A percentile compares a stretch with the other conserved stretches of the same genome.
These are phyloP conservation scores for Melocanna baccifera DNA, from an alignment of 176 grass and related monocot species.

Conservation along the genomic window DNA sequence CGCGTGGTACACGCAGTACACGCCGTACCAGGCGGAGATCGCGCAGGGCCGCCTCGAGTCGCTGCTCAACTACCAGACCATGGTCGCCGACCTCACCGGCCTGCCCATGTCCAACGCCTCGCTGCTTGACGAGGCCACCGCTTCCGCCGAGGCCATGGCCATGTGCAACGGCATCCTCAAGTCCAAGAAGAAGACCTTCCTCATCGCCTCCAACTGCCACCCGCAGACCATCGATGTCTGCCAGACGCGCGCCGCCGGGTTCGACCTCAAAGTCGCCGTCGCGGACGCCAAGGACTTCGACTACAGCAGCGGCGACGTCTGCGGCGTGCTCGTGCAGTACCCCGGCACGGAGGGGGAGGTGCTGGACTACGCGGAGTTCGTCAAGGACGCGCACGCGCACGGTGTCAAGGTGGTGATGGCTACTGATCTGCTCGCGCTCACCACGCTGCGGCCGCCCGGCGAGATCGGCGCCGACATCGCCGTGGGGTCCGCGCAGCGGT, in stretches of 20 bases:
- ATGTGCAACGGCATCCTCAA: slow-evolving; percentile 89
- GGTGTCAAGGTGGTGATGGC: slow-evolving; percentile 98
- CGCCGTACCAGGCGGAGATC: slow-evolving; percentile 99
- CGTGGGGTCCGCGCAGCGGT: slow-evolving; percentile 87
- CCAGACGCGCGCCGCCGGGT: slow-evolving; percentile 74
- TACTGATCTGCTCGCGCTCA: slow-evolving; percentile 87
- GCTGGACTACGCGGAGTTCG: slow-evolving; percentile 76
- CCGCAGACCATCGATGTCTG: slow-evolving; percentile 93
- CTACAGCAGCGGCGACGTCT: slow-evolving; percentile 79
- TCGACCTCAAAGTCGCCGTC: slow-evolving; percentile 74
- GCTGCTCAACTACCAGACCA: slow-evolving; percentile 94
- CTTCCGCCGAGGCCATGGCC: slow-evolving; percentile 97
- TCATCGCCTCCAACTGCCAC: slow-evolving; percentile 92
- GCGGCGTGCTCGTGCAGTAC: slow-evolving; percentile 91
- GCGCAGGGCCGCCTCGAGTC: slow-evolving; percentile 96
- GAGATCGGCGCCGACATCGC: slow-evolving; percentile 95
- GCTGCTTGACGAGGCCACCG: slow-evolving; percentile 98
- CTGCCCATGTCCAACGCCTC: slow-evolving; percentile 99
- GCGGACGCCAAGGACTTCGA: slow-evolving; percentile 74
- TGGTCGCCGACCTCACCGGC: slow-evolving; percentile 87
- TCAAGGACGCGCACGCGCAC: slow-evolving; percentile 76
- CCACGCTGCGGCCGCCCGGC: slow-evolving; percentile 71
- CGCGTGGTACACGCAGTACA: slow-evolving; percentile 99
- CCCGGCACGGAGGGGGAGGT: slow-evolving; percentile 92
- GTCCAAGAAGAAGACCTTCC: slow-evolving; percentile 85